Evolutionary conservation across 192 early-diverging fungal genomes (phyloP), one percentile per base, ranked within the genome.

Genomic region (Linnemannia schmuckeri): DNA sequence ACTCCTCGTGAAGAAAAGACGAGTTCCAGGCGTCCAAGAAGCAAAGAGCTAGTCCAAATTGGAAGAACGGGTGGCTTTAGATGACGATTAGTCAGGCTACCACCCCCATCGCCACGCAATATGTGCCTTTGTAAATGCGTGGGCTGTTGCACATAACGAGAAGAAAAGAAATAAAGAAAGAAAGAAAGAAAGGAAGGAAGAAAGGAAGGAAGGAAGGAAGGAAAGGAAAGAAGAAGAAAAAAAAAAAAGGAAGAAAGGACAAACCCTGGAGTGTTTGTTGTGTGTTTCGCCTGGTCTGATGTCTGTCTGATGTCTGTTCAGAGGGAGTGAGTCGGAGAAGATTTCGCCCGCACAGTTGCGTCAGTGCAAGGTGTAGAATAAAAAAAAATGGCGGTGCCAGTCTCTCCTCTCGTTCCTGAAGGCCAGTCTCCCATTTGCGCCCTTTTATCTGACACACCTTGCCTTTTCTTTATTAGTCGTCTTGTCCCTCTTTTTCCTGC

Each of bases 31-130:
- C n/a, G 55, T 61, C n/a, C n/a, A 61, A 27, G 20, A 5, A n/a
- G 54, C 20, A 55, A 27, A 27, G 55, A 3, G 55, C 7, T 27
- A 12, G 55, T 61, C 55, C 22, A 6, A 3, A 27, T 57, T 24
- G n/a, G n/a, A 61, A 27, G 55, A 27, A 55, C 17, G 22, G 8
- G 6, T 61, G 22, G n/a, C 4, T 61, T 24, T 6, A 6, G 24
- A 55, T 24, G 55, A 61, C n/a, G 55, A 61, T 61, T 61, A 61
- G 55, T 61, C 55, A 61, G 55, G 55, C n/a, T 18, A 54, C 52
- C 52, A 54, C 9, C 52, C 9, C 20, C 55, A 61, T 20, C 17
- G 55, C 55, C 55, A 61, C n/a, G 5, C 20, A 52, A 22, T 4
- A 6, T n/a, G 55, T 57, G 27, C 55, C 20, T 55, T 55, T 55